Conservation (phyloP, 441 rosid genomes). For the Viola pubescens region DNA sequence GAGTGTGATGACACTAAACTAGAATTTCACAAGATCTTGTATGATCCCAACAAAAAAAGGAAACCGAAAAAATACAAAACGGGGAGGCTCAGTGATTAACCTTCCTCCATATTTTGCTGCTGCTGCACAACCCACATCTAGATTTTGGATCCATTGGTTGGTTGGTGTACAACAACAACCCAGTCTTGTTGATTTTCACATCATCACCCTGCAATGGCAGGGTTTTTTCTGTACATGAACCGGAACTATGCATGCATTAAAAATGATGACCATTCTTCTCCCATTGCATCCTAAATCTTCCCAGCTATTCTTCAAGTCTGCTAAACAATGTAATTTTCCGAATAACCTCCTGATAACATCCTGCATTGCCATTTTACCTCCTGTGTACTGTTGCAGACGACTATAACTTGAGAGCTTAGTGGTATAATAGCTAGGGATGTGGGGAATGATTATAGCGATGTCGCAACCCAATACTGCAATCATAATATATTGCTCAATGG, state of each 20-base stretch:
- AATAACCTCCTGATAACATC: constrained; percentile 10
- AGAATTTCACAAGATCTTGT: too few species aligned
- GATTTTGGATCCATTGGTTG: too few species aligned
- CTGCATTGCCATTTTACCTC: constrained; percentile 5
- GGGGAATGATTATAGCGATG: constrained; percentile 7
- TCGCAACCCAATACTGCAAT: constrained; percentile 10
- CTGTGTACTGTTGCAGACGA: background rate
- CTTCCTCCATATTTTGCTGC: too few species aligned
- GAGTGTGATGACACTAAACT: too few species aligned
- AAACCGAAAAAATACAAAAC: too few species aligned
- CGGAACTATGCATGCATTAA: constrained; percentile 30
- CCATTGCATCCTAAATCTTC: constrained; percentile 20
- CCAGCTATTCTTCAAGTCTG: constrained; percentile 13
- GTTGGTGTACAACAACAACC: constrained; percentile 21
- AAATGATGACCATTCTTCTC: constrained; percentile 8
- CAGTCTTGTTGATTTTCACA: constrained; percentile 17
- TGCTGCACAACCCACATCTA: too few species aligned
- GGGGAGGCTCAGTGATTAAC: too few species aligned
- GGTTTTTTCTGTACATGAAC: constrained; percentile 38
- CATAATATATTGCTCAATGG: constrained; percentile 28
- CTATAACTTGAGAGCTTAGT: constrained; percentile 12
- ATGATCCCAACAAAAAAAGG: too few species aligned
- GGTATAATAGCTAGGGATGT: constrained; percentile 20
- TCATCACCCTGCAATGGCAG: constrained; percentile 34
- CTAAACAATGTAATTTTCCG: constrained; percentile 1